phyloP scores from a whole-genome alignment of 257 asterid species.

The Nyctanthes arbortristis region DNA sequence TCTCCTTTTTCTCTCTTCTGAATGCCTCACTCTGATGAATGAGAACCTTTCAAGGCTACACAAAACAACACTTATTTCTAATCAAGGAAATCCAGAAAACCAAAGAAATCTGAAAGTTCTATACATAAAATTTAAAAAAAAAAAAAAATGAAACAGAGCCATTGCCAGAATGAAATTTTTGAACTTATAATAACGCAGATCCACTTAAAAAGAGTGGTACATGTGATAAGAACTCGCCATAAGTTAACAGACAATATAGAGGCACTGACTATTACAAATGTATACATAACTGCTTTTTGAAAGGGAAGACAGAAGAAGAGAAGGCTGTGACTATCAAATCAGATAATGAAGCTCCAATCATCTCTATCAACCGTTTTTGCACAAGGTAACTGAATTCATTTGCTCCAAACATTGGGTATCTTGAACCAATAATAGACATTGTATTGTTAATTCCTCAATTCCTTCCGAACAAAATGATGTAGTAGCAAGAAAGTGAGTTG shows the following conservation, averaged over 20 bases:
- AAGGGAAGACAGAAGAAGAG: not conserved
- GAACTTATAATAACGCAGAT: not conserved
- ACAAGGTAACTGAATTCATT: conserved; percentile 2
- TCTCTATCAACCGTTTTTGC: conserved; percentile 11
- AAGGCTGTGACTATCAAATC: conserved; percentile 1
- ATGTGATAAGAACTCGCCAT: not conserved
- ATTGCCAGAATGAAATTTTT: not conserved
- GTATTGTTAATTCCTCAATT: conserved; percentile 16
- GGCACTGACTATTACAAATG: not conserved
- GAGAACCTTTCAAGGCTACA: not conserved
- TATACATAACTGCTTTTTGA: not conserved
- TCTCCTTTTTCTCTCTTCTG: not conserved
- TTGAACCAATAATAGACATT: not conserved
- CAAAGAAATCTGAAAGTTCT: not conserved
- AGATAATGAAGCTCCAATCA: conserved; percentile 1
- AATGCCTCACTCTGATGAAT: not conserved
- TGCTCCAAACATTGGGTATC: conserved; percentile 11
- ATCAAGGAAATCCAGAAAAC: not conserved
- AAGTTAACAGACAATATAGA: not conserved
- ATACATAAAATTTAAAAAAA: not conserved
- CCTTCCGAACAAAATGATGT: not conserved
- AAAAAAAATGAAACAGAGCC: not conserved
- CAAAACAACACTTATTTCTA: not conserved
- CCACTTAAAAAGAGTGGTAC: not conserved
- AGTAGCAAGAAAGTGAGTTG: conserved; percentile 11